Evolutionary conservation across 2,329 filamentous ascomycete genomes (phyloP).

Genomic region (Curvularia sp.): DNA sequence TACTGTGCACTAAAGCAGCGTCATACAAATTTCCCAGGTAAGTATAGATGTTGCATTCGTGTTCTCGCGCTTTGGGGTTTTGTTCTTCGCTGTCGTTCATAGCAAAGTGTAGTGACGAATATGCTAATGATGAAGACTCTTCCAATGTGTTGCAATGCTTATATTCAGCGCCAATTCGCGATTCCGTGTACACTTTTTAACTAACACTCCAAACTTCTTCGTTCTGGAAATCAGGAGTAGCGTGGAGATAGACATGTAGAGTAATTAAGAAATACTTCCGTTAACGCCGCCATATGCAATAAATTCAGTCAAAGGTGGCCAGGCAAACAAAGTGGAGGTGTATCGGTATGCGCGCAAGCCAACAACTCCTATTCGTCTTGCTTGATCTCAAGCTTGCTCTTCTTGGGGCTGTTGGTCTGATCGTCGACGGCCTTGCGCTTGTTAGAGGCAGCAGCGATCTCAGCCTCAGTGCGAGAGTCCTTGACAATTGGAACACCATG

Average conservation of each 20-base stretch:
- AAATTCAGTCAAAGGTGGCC: neutral
- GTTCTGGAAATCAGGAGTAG: conserved; percentile 2
- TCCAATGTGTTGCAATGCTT: neutral
- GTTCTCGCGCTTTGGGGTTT: neutral
- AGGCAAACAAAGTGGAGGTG: neutral
- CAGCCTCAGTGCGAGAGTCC: conserved; percentile 28
- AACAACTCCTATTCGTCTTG: conserved; percentile 35
- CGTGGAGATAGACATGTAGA: neutral
- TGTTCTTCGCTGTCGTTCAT: neutral
- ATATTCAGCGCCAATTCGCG: neutral
- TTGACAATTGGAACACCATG: conserved; percentile 39
- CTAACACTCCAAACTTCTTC: neutral
- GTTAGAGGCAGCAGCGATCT: conserved; percentile 29
- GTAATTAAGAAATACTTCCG: neutral
- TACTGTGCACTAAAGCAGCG: too few relatives aligned
- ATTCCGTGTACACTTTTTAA: neutral
- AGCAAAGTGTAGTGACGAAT: neutral
- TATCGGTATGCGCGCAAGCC: neutral
- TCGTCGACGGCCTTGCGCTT: conserved; percentile 46
- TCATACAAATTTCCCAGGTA: neutral
- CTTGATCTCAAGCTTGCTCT: conserved; percentile 47
- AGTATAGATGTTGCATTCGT: neutral
- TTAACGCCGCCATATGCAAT: conserved; percentile 9
- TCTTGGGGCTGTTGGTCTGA: conserved; percentile 35
- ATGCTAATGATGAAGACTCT: neutral